Evolutionary conservation across 1,139 yeast genomes (phyloP).

Genomic region (Suhomyces terraborum): DNA sequence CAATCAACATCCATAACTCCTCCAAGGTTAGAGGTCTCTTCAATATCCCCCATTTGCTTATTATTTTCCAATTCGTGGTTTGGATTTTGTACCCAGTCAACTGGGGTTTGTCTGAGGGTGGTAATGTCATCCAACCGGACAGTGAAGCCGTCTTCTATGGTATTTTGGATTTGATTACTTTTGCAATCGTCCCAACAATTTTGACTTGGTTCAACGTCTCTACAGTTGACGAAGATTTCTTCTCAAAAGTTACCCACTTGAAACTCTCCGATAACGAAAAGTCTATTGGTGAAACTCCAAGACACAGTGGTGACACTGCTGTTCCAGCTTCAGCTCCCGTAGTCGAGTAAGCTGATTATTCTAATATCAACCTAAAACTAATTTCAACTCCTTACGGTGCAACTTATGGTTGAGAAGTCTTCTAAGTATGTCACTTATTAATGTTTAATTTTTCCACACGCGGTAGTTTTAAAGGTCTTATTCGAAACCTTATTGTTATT

Average conservation of each 20-base stretch:
- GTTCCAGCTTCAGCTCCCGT: constrained; percentile 27
- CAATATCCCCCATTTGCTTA: constrained; percentile 28
- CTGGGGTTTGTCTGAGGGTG: constrained; percentile 72
- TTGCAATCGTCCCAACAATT: constrained; percentile 43
- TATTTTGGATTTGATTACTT: constrained; percentile 53
- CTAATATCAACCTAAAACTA: not conserved
- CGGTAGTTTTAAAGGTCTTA: no score
- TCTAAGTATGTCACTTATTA: constrained; percentile 1
- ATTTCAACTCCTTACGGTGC: not conserved
- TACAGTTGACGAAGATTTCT: constrained; percentile 34
- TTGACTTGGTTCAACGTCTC: constrained; percentile 35
- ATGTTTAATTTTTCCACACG: constrained; percentile 7
- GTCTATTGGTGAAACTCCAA: constrained; percentile 25
- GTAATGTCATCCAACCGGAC: constrained; percentile 64
- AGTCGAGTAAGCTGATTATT: not conserved
- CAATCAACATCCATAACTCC: constrained; percentile 19
- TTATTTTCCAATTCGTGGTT: constrained; percentile 35
- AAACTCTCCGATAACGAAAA: constrained; percentile 23
- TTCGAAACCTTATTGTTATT: no score
- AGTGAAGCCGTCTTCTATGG: constrained; percentile 71
- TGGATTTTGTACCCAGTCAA: constrained; percentile 56
- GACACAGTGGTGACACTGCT: constrained; percentile 25
- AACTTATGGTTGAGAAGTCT: not conserved
- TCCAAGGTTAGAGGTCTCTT: constrained; percentile 6
- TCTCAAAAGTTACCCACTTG: constrained; percentile 27